These are phyloP conservation scores for Lentinula sp. DNA, from an alignment of 768 basidiomycete genomes.

Conservation along the genomic window DNA sequence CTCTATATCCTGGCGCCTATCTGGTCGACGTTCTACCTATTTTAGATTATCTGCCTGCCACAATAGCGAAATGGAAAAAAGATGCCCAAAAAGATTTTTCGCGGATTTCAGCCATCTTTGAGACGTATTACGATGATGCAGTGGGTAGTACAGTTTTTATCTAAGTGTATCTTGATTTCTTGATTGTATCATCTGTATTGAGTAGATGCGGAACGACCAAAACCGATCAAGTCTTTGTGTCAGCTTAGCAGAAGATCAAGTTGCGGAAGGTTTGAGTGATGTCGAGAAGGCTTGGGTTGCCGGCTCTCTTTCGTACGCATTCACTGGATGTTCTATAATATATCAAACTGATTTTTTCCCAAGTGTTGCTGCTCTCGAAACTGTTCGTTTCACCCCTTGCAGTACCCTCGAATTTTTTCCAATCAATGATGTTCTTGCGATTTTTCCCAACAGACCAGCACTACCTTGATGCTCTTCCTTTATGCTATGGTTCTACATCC, in stretches of 20 bases:
- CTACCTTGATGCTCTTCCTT: conserved; percentile 13
- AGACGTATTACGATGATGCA: not conserved
- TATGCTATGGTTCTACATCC: conserved; percentile 17
- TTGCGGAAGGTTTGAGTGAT: not conserved
- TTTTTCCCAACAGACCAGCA: not conserved
- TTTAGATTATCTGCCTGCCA: conserved; percentile 1
- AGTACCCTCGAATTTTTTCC: not conserved
- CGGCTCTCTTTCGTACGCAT: not conserved
- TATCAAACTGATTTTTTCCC: not conserved
- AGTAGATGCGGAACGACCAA: not conserved
- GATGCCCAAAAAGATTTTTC: not conserved
- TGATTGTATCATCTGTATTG: not conserved
- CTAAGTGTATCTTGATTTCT: conserved; percentile 5
- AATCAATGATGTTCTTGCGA: not conserved
- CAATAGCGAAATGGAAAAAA: conserved; percentile 6
- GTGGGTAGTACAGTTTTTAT: conserved; percentile 16
- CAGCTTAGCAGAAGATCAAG: conserved; percentile 9
- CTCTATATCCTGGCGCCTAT: not conserved
- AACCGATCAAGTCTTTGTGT: conserved; percentile 1
- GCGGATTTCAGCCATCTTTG: not conserved
- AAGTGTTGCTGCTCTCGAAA: not conserved
- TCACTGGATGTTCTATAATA: not conserved
- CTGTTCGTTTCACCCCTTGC: not conserved
- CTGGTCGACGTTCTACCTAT: conserved; percentile 6
- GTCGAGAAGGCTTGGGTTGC: not conserved